Evolutionary conservation across 2,329 filamentous ascomycete genomes (phyloP), one percentile per base, ranked within the genome.

Genomic region (Curvularia spicifera): DNA sequence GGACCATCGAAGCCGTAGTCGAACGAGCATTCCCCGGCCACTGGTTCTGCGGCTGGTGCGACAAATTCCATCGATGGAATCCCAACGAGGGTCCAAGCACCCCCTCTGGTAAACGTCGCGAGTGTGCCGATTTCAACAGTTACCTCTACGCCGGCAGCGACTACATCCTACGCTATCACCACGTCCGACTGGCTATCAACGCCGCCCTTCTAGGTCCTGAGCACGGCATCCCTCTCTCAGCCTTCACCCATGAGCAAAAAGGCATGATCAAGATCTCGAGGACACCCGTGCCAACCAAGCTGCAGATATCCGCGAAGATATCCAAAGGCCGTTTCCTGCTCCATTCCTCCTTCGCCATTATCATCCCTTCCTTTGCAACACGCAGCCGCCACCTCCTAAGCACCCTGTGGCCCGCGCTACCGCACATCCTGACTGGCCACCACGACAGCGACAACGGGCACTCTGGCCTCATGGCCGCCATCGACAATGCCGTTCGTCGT

Each of bases 1-100:
- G 64, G 13, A 66, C 60, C 1, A 68, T 72, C 33, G 66, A 69
- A 49, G 57, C 53, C 1, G 66, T 73, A 5, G 65, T 76, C 13
- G 73, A 76, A 52, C 69, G 71, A 8, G 72, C 73, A 0, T 73
- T 76, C 40, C 71, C 72, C 0, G 65, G 63, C 0, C 63, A 71
- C 51, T 76, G 71, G 71, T 73, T 69, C 63, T 76, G 73, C 55
- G 68, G 70, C 2, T 76, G 71, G 72, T 76, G 73, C 59, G 71
- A 73, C 37, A 64, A 50, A 28, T 76, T 76, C 58, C 73, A 76
- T 29, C 8, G 42, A 0, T 71, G 66, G 66, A 35, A 56, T 1
- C 13, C 49, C 2, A 42, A 54, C 8, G 59, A 66, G 7, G 60
- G 61, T 18, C 72, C 62, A 9, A 49, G 28, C 46, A 2, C 39